Percentiles rank a stretch among this genome's conserved stretches.
phyloP scores from a whole-genome alignment of 495 filamentous ascomycete species.

The Stereocaulon alpinum region DNA sequence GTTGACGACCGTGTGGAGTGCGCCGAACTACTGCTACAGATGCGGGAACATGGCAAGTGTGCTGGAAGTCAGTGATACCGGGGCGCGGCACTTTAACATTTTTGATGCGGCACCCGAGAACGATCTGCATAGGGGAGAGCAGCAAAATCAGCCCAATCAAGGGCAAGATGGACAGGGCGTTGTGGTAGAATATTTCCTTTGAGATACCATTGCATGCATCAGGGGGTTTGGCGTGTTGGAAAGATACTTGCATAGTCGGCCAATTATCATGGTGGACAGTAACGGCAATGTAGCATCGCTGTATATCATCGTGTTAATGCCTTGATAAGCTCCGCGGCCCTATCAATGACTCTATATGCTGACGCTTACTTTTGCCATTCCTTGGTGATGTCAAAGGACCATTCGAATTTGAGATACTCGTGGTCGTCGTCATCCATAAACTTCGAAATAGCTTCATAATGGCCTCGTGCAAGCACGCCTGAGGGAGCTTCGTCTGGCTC shows the following conservation, averaged over 20 bases:
- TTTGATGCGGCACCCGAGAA: constrained; percentile 97
- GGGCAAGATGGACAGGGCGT: constrained; percentile 48
- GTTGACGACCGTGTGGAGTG: constrained; percentile 93
- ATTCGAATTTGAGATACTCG: constrained; percentile 78
- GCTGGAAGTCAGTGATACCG: constrained; percentile 83
- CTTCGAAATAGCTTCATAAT: constrained; percentile 73
- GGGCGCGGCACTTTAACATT: constrained; percentile 90
- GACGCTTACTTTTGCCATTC: constrained; percentile 55
- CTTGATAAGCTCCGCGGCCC: not conserved
- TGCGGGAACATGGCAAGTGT: constrained; percentile 97
- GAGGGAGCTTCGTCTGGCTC: constrained; percentile 78
- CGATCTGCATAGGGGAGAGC: constrained; percentile 70
- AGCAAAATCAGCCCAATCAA: constrained; percentile 51
- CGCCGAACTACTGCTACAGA: constrained; percentile 91
- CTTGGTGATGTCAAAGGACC: constrained; percentile 91
- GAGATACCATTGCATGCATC: constrained; percentile 36
- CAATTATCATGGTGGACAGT: not conserved
- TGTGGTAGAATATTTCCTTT: constrained; percentile 62
- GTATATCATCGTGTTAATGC: not conserved
- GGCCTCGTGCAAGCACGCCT: constrained; percentile 76
- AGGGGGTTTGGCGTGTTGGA: not conserved
- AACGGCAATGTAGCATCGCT: not conserved
- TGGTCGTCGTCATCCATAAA: constrained; percentile 91
- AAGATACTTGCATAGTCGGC: not conserved
- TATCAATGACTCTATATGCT: not conserved